Evolutionary conservation across 2,329 filamentous ascomycete species (phyloP).

Genomic region (Cryphonectria naterciae): DNA sequence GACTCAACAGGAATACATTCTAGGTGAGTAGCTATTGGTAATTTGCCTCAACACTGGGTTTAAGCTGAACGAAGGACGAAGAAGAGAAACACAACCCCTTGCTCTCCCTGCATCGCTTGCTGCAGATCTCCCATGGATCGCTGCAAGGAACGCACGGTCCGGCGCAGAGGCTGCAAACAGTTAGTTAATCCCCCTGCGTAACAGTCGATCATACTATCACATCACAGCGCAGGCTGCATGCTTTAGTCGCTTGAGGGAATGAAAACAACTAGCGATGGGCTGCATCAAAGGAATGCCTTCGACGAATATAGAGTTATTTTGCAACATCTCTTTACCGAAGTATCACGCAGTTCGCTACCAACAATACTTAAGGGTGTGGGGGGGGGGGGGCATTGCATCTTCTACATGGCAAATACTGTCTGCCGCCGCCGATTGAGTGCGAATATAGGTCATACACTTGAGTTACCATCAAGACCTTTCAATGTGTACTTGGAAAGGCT

Average conservation of each 20-base stretch:
- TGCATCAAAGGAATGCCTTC: not conserved
- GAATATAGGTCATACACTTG: no score
- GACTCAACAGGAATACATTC: not conserved
- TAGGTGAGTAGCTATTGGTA: not conserved
- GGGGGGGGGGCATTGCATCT: no score
- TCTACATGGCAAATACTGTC: no score
- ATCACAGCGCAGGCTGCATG: conserved; percentile 2
- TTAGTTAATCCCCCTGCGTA: not conserved
- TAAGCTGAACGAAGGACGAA: not conserved
- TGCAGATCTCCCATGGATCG: conserved; percentile 2
- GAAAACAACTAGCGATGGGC: not conserved
- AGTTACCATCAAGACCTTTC: no score
- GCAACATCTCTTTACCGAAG: not conserved
- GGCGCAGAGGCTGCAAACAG: not conserved
- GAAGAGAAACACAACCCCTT: not conserved
- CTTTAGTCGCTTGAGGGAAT: not conserved
- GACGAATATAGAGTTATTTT: not conserved
- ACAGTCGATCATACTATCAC: conserved; percentile 7
- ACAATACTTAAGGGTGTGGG: no score
- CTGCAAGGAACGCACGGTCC: not conserved
- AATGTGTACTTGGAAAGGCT: no score
- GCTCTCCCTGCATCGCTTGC: not conserved
- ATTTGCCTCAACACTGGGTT: not conserved
- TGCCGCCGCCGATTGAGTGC: no score
- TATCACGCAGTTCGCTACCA: not conserved